Evolutionary conservation across 495 filamentous ascomycete species (phyloP).

Genomic region (Neurospora tetrasperma): DNA sequence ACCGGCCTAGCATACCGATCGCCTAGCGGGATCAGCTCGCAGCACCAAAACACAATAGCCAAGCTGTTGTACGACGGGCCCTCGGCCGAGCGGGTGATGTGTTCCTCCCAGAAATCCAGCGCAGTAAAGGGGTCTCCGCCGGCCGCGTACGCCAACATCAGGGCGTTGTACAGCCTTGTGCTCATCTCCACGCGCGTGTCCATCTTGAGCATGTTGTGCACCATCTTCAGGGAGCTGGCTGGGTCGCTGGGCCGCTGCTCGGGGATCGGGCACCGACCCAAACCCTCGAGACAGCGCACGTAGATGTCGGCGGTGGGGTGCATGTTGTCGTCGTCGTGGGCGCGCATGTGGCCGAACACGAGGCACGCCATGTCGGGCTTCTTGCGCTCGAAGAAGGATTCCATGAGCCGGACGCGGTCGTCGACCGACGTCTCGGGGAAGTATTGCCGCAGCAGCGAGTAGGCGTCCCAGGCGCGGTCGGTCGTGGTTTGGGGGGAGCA

Average conservation of each 20-base stretch:
- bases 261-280: conserved; percentile 52
- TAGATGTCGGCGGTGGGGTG: conserved; percentile 67
- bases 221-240: conserved; percentile 44
- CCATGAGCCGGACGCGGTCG: conserved; percentile 65
- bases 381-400: conserved; percentile 64
- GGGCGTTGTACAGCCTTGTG: conserved; percentile 64
- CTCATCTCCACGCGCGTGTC: conserved; percentile 67
- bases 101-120: conserved; percentile 67
- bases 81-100: conserved; percentile 60
- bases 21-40: conserved; percentile 53
- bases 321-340: conserved; percentile 42
- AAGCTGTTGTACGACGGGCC: conserved; percentile 74
- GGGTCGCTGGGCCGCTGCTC: conserved; percentile 21
- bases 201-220: conserved; percentile 89
- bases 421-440: conserved; percentile 62
- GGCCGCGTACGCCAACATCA: conserved; percentile 76
- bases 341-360: conserved; percentile 84
- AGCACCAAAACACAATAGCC: conserved; percentile 65
- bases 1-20: conserved; percentile 57
- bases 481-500: conserved; percentile 50
- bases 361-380: conserved; percentile 73
- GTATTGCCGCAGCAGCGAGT: conserved; percentile 61
- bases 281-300: conserved; percentile 61
- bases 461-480: conserved; percentile 67
- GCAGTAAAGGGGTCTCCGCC: conserved; percentile 54